Evolutionary conservation across 345 rosid species (phyloP).

Genomic region (Salix dunnii): DNA sequence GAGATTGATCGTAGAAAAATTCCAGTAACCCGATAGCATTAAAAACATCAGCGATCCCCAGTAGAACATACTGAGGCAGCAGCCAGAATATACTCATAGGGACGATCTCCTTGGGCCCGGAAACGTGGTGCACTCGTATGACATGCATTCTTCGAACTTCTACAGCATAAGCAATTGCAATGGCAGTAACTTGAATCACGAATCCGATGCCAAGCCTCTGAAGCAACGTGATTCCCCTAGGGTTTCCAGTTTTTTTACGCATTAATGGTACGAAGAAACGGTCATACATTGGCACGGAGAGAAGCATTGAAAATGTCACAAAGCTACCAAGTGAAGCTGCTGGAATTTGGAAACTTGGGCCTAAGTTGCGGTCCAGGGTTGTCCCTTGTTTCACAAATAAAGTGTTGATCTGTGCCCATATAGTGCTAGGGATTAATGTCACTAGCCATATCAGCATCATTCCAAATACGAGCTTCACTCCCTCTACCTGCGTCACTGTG

Average conservation of each 20-base stretch:
- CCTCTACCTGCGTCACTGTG: constrained; percentile 85
- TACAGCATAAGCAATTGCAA: constrained; percentile 63
- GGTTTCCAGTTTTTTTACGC: constrained; percentile 62
- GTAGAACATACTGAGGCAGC: constrained; percentile 70
- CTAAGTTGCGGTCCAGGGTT: constrained; percentile 60
- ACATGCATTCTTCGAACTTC: constrained; percentile 60
- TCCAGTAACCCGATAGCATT: constrained; percentile 72
- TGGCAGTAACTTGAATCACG: constrained; percentile 63
- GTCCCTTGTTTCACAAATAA: constrained; percentile 90
- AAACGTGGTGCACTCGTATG: constrained; percentile 34
- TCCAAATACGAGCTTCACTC: constrained; percentile 63
- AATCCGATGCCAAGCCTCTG: constrained; percentile 85
- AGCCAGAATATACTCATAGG: constrained; percentile 89
- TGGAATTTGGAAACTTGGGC: constrained; percentile 60
- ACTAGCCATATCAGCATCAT: constrained; percentile 74
- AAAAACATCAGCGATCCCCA: constrained; percentile 80
- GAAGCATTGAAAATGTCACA: constrained; percentile 79
- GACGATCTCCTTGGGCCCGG: constrained; percentile 47
- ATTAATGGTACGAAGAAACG: constrained; percentile 75
- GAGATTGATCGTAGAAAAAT: constrained; percentile 89
- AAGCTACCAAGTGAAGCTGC: constrained; percentile 83
- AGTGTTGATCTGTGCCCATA: constrained; percentile 94
- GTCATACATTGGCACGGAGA: constrained; percentile 77
- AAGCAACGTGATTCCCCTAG: constrained; percentile 76
- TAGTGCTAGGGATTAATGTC: constrained; percentile 72